Conservation (phyloP, 2,329 filamentous ascomycete species). For the Xylaria sp. region DNA sequence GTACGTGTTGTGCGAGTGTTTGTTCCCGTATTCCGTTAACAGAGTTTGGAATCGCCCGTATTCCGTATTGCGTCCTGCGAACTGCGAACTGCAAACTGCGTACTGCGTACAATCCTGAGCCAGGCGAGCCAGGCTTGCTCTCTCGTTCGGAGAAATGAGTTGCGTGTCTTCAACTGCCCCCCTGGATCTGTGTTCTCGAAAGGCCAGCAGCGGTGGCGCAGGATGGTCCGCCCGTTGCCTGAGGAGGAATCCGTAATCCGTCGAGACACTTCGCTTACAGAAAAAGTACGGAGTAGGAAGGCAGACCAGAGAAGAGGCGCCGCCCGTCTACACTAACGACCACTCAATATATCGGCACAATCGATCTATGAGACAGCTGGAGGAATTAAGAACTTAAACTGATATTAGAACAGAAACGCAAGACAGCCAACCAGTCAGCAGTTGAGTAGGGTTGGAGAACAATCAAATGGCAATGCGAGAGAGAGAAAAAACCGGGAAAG, state of each 20-base stretch:
- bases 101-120: neutral
- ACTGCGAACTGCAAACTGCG: too few species aligned
- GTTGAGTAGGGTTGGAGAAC: slow-evolving; percentile 10
- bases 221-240: neutral
- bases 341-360: neutral
- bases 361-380: slow-evolving; percentile 6
- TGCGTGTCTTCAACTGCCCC: slow-evolving; percentile 7
- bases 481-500: slow-evolving; percentile 12
- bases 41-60: too few species aligned
- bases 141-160: neutral
- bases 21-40: too few species aligned
- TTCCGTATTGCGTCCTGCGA: too few species aligned
- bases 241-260: neutral
- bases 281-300: neutral
- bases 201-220: neutral
- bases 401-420: slow-evolving; percentile 12
- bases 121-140: neutral
- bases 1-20: neutral
- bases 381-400: neutral
- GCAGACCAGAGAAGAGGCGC: neutral
- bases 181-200: neutral
- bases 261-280: neutral
- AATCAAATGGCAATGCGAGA: slow-evolving; percentile 4
- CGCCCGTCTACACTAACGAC: neutral
- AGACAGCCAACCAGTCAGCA: slow-evolving; percentile 6